A percentile compares a stretch with the other conserved stretches of the same genome.
phyloP scores from a whole-genome alignment of 192 early-diverging fungal species.

The Backusella psychrophila region DNA sequence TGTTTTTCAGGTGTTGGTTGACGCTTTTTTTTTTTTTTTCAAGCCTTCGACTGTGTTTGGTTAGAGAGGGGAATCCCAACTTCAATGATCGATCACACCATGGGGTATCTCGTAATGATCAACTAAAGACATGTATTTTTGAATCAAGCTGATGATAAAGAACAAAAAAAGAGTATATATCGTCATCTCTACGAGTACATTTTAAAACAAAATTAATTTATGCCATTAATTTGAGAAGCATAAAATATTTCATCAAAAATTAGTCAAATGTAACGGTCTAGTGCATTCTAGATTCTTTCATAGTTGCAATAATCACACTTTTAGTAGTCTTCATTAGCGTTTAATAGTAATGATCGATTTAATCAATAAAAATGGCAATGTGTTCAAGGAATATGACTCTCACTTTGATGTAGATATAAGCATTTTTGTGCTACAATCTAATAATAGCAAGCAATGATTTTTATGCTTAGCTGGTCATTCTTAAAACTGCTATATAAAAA shows the following conservation, averaged over 20 bases:
- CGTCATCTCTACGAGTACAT: neutral
- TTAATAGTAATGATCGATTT: neutral
- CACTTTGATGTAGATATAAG: neutral
- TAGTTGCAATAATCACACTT: neutral
- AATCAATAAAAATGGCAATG: neutral
- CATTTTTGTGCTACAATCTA: neutral
- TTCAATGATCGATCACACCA: too few species aligned
- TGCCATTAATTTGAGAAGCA: neutral
- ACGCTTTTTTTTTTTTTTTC: too few species aligned
- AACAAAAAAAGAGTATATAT: neutral
- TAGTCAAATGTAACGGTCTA: neutral
- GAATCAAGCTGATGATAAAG: too few species aligned
- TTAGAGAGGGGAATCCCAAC: too few species aligned
- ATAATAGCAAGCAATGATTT: neutral
- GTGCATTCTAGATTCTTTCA: neutral
- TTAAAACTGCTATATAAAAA: neutral
- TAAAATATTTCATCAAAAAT: neutral
- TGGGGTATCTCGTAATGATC: too few species aligned
- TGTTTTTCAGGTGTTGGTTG: too few species aligned
- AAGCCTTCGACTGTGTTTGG: too few species aligned
- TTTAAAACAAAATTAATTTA: neutral
- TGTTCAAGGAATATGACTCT: neutral
- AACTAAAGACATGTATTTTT: neutral
- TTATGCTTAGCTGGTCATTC: neutral
- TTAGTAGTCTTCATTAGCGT: neutral